These are phyloP conservation scores for Amanita rimosa DNA, from an alignment of 768 basidiomycete species.

Conservation along the genomic window DNA sequence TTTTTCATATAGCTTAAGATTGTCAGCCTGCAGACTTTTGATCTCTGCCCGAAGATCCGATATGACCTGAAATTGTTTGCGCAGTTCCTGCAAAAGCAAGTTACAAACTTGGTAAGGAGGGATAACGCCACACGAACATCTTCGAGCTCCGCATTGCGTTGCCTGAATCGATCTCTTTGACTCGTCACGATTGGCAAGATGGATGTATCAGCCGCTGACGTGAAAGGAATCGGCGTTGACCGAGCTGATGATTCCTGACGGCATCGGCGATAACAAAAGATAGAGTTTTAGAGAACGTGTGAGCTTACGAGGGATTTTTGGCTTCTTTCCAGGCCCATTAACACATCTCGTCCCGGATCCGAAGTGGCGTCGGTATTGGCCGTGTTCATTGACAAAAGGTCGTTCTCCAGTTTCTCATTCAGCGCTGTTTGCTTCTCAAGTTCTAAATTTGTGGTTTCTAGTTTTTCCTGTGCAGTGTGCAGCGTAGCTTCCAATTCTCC, in stretches of 20 bases:
- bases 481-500: conserved; percentile 70
- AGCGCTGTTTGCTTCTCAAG: conserved; percentile 68
- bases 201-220: conserved; percentile 75
- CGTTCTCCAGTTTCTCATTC: conserved; percentile 88
- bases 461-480: conserved; percentile 40
- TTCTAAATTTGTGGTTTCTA: conserved; percentile 49
- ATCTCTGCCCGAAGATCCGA: conserved; percentile 90
- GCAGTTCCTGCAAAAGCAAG: conserved; percentile 58
- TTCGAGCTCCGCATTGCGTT: conserved; percentile 93
- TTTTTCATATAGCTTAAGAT: conserved; percentile 97
- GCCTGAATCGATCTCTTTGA: conserved; percentile 95
- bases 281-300: neutral
- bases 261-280: neutral
- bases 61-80: conserved; percentile 90
- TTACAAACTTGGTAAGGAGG: neutral
- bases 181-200: conserved; percentile 98
- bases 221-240: conserved; percentile 59
- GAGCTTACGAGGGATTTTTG: conserved; percentile 32
- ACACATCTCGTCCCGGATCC: conserved; percentile 36
- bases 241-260: conserved; percentile 26
- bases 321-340: conserved; percentile 68
- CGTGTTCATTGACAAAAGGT: conserved; percentile 73
- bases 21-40: conserved; percentile 87
- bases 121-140: conserved; percentile 40
- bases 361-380: conserved; percentile 28